These are phyloP conservation scores for Aureobasidium zeae DNA, from an alignment of 2,329 filamentous ascomycete genomes.

Conservation along the genomic window DNA sequence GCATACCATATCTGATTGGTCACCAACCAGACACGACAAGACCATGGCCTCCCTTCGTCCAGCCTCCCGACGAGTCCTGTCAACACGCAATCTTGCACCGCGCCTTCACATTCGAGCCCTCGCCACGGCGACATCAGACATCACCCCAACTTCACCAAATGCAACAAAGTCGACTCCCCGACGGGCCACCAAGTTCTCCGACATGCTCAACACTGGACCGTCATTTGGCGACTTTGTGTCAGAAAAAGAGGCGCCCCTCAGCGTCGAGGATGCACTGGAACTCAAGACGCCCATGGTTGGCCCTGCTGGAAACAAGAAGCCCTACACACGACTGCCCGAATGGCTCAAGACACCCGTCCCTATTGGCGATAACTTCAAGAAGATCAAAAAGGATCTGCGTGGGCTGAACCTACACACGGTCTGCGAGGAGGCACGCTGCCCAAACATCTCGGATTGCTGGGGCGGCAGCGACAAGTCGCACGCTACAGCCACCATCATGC, in stretches of 20 bases:
- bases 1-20: too few relatives aligned
- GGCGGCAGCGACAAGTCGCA: slow-evolving; percentile 79
- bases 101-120: slow-evolving; percentile 30
- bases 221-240: slow-evolving; percentile 55
- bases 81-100: slow-evolving; percentile 21
- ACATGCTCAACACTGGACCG: slow-evolving; percentile 55
- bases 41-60: slow-evolving; percentile 24
- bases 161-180: slow-evolving; percentile 29
- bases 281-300: slow-evolving; percentile 54
- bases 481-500: slow-evolving; percentile 96
- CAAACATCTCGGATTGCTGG: slow-evolving; percentile 98
- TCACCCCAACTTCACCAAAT: slow-evolving; percentile 24
- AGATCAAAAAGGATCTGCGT: slow-evolving; percentile 86
- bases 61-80: slow-evolving; percentile 22
- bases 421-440: slow-evolving; percentile 93
- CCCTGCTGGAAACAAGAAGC: slow-evolving; percentile 52
- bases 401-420: slow-evolving; percentile 89
- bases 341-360: slow-evolving; percentile 98
- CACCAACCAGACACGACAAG: too few relatives aligned
- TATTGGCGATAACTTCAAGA: slow-evolving; percentile 76
- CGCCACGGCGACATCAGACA: slow-evolving; percentile 36
- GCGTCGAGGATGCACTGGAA: slow-evolving; percentile 46
- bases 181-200: slow-evolving; percentile 47
- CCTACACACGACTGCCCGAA: slow-evolving; percentile 67
- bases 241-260: slow-evolving; percentile 34